Evolutionary conservation across 2,329 filamentous ascomycete species (phyloP).

Genomic region (Penicillium sp.): DNA sequence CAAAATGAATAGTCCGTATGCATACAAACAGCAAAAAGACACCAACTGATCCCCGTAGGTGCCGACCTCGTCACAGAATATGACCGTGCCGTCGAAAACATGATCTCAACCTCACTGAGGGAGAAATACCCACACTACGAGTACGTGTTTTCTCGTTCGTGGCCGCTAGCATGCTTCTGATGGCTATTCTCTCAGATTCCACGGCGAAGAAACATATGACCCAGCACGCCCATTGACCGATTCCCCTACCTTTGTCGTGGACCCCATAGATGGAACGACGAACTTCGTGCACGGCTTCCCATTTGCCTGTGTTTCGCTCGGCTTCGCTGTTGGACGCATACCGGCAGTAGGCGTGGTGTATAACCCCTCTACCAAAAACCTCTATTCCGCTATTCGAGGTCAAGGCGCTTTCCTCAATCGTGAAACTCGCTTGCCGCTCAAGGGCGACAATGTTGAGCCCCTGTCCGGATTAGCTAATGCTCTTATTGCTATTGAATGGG

Average conservation of each 20-base stretch:
- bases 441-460: slow-evolving; percentile 43
- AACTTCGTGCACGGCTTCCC: slow-evolving; percentile 65
- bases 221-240: slow-evolving; percentile 53
- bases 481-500: slow-evolving; percentile 62
- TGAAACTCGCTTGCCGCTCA: slow-evolving; percentile 47
- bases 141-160: slow-evolving; percentile 33
- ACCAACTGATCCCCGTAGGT: slow-evolving; percentile 35
- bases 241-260: slow-evolving; percentile 61
- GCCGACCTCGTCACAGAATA: slow-evolving; percentile 65
- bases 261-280: slow-evolving; percentile 65
- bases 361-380: slow-evolving; percentile 58
- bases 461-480: slow-evolving; percentile 52
- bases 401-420: slow-evolving; percentile 53
- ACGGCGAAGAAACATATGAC: slow-evolving; percentile 62
- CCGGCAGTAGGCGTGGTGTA: slow-evolving; percentile 61
- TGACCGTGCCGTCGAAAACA: slow-evolving; percentile 60
- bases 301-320: slow-evolving; percentile 60
- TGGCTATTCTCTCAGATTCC: slow-evolving; percentile 42
- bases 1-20: slow-evolving; percentile 48
- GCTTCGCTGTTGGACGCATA: slow-evolving; percentile 51
- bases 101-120: slow-evolving; percentile 54
- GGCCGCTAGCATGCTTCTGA: neutral
- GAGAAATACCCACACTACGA: slow-evolving; percentile 55
- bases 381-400: slow-evolving; percentile 58
- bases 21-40: neutral